Base-by-base conservation (phyloP, 2,329 filamentous ascomycete species). In the Daldinia sp. region DNA sequence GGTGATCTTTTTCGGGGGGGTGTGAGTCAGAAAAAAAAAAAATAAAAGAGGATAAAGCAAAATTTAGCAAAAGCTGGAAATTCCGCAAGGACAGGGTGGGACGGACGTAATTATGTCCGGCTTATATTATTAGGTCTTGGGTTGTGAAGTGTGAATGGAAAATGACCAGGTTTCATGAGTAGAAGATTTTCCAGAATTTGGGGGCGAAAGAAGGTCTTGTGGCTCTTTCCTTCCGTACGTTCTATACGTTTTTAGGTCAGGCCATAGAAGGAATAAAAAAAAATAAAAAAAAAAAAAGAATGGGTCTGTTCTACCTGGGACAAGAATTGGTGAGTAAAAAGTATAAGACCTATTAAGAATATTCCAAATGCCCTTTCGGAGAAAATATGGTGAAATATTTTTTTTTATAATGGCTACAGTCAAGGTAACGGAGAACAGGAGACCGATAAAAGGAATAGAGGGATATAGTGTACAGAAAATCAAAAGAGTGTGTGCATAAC, bases 321-420 rank as follows among this genome's bases (percentile, higher is more conserved):
- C 42, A 56, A 54, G 10, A 56, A 33, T 28, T 56, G 28, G 50
- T 56, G 23, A 65, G 44, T 50, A 62, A 60, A 65, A 60, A 70
- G 67, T n/a, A 56, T 35, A 35, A 35, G 30, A 15, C 20, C 59
- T 50, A 63, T 64, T 60, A 42, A 41, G 41, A 41, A 63, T 60
- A 56, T 23, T 23, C 41, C 50, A 58, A 50, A 69, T 57, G 28
- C 33, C 33, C 51, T n/a, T 18, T 46, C 50, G 46, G 39, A 33
- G 41, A 35, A 35, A 39, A 58, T 30, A 57, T 67, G 30, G 58
- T 55, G 60, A 68, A 68, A 44, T 57, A 46, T 63, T 67, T 72
- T 71, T 72, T 71, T 71, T 23, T 23, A 71, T 71, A 63, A 67
- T 60, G 48, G 56, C 59, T 55, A 53, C 64, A 63, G 56, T n/a